phyloP scores from a whole-genome alignment of 768 basidiomycete genomes.

The Lentinula edodes region DNA sequence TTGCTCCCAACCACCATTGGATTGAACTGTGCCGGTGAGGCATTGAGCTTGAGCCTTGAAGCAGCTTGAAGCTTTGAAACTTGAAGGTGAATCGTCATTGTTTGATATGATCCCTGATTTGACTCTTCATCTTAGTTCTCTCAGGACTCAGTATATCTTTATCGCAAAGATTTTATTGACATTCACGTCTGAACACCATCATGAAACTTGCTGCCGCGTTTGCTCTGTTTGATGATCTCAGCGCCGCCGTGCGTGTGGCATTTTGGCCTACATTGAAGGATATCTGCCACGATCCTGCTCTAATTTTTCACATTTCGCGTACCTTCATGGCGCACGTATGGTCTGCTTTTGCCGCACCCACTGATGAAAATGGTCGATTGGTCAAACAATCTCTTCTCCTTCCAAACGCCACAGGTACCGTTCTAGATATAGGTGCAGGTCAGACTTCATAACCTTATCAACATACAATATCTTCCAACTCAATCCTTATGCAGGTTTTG shows the following conservation, averaged over 20 bases:
- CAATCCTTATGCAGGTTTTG: constrained; percentile 39
- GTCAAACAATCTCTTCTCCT: constrained; percentile 18
- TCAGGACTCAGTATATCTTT: neutral
- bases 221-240: constrained; percentile 24
- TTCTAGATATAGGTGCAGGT: constrained; percentile 7
- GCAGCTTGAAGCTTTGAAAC: too few relatives aligned
- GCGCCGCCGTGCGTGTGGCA: constrained; percentile 21
- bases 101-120: too few relatives aligned
- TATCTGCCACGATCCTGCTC: constrained; percentile 21
- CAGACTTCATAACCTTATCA: neutral
- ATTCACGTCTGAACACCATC: neutral
- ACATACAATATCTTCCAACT: neutral
- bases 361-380: constrained; percentile 23
- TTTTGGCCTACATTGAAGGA: constrained; percentile 28
- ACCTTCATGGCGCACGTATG: constrained; percentile 40
- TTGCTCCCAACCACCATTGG: too few relatives aligned
- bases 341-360: constrained; percentile 26
- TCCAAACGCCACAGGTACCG: neutral
- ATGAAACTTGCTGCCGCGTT: constrained; percentile 13
- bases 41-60: too few relatives aligned
- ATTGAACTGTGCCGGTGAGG: too few relatives aligned
- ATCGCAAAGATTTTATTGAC: neutral
- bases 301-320: constrained; percentile 30
- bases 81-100: too few relatives aligned
- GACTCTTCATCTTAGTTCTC: too few relatives aligned